Evolutionary conservation across 192 early-diverging fungal species (phyloP).

Genomic region (Backusella macrospora): DNA sequence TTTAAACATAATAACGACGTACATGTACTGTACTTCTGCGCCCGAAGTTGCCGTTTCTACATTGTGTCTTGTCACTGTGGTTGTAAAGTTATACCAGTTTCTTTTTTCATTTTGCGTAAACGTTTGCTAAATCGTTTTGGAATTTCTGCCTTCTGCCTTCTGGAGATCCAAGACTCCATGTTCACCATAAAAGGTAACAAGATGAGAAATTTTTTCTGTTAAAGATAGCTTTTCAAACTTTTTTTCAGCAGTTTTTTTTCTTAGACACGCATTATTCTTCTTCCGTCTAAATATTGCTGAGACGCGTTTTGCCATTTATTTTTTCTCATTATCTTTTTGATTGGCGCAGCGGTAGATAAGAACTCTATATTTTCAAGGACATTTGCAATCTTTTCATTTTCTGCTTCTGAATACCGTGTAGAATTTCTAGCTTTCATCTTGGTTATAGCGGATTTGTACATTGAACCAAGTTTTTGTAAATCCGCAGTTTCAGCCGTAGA

Average conservation of each 20-base stretch:
- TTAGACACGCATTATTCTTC: background rate
- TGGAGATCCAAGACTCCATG: background rate
- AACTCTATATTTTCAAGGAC: background rate
- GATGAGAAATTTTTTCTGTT: background rate
- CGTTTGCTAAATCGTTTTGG: background rate
- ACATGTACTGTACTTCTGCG: too few relatives aligned
- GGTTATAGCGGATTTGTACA: background rate
- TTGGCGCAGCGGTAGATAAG: background rate
- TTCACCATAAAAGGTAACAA: background rate
- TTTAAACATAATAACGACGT: too few relatives aligned
- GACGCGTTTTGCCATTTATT: background rate
- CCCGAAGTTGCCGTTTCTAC: too few relatives aligned
- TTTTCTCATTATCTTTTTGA: background rate
- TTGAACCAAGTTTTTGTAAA: background rate
- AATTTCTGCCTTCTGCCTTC: background rate
- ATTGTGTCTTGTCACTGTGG: too few relatives aligned
- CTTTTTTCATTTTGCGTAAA: background rate
- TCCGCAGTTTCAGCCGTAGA: background rate
- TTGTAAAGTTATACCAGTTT: background rate
- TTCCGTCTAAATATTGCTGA: too few relatives aligned
- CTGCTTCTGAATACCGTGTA: background rate
- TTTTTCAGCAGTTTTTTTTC: background rate
- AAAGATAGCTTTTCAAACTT: background rate
- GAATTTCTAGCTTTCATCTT: background rate
- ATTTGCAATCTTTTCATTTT: background rate